Evolutionary conservation across 78 protist species (phyloP), one percentile per base, ranked within the genome.

Genomic region (Dictyostelium capitatum): DNA sequence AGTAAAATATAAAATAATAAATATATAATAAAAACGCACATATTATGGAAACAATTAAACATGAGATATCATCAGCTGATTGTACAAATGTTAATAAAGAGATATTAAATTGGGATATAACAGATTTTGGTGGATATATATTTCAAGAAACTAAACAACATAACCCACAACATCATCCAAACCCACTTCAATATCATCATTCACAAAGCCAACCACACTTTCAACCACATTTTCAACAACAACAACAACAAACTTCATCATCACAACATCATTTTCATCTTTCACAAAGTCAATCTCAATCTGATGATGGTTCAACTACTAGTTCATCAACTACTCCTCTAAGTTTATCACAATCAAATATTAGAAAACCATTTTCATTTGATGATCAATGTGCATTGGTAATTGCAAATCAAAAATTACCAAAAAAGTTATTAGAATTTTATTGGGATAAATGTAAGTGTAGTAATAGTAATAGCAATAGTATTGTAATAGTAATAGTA

Each of bases 391-490:
- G 75, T 67, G 75, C 75, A 28, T 37, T 67, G 3, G 17, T 67
- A 11, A 12, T 67, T 9, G 75, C 75, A 67, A 67, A 67, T 67
- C 75, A 67, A 67, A 67, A 67, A 67, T 32, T 67, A 67, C 41
- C 41, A 32, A 67, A 32, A 17, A 67, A 67, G 30, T 32, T 67
- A 6, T 43, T 67, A 12, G 75, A 67, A 15, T 67, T 12, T 43
- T 67, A 30, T 67, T 67, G 75, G 75, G 75, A 67, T 32, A 67
- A 67, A 67, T 67, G 75, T 65, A 65, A n/a, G n/a, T n/a, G n/a
- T n/a, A n/a, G n/a, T n/a, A n/a, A n/a, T n/a, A n/a, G n/a, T n/a
- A n/a, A n/a, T n/a, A n/a, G n/a, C n/a, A n/a, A n/a, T n/a, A n/a
- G n/a, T n/a, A n/a, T n/a, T n/a, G n/a, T n/a, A n/a, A n/a, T n/a